phyloP scores from a whole-genome alignment of 1,139 yeast genomes.

The Fermentozyma sake region DNA sequence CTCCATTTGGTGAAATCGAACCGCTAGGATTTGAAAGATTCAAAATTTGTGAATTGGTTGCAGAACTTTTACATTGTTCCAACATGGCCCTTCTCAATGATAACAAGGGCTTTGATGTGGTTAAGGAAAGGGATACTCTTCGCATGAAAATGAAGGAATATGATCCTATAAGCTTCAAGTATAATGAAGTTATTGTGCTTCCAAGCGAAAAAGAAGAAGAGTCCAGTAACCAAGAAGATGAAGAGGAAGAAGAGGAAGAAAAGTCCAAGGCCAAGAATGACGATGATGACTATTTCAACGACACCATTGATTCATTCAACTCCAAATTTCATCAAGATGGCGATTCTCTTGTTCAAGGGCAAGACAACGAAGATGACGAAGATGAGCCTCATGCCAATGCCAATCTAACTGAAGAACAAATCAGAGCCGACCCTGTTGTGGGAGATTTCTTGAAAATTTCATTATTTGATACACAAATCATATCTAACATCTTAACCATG shows the following conservation, averaged over 20 bases:
- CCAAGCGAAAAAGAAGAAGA: conserved; percentile 19
- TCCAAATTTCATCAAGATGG: conserved; percentile 21
- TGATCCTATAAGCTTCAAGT: conserved; percentile 46
- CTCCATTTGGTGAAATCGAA: conserved; percentile 57
- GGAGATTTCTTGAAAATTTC: conserved; percentile 90
- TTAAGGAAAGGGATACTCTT: conserved; percentile 67
- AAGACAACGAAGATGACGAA: conserved; percentile 25
- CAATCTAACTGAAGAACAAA: conserved; percentile 50
- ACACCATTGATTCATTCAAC: conserved; percentile 48
- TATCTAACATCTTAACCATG: conserved; percentile 73
- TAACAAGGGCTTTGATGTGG: conserved; percentile 75
- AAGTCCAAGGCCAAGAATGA: conserved; percentile 7
- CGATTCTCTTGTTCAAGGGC: conserved; percentile 22
- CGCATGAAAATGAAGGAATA: conserved; percentile 47
- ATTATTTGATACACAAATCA: conserved; percentile 74
- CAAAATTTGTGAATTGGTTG: conserved; percentile 89
- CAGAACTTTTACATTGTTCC: conserved; percentile 92
- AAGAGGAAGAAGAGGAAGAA: conserved; percentile 9
- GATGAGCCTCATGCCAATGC: conserved; percentile 51
- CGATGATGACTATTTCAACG: conserved; percentile 30
- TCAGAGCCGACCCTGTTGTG: conserved; percentile 72
- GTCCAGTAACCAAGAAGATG: conserved; percentile 7
- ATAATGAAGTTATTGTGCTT: conserved; percentile 41
- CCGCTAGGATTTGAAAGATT: conserved; percentile 95
- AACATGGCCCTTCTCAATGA: conserved; percentile 93